Percentiles rank a stretch among this genome's conserved stretches.
phyloP scores from a whole-genome alignment of 2,329 filamentous ascomycete genomes.

The Fusarium brevicatenulatum region DNA sequence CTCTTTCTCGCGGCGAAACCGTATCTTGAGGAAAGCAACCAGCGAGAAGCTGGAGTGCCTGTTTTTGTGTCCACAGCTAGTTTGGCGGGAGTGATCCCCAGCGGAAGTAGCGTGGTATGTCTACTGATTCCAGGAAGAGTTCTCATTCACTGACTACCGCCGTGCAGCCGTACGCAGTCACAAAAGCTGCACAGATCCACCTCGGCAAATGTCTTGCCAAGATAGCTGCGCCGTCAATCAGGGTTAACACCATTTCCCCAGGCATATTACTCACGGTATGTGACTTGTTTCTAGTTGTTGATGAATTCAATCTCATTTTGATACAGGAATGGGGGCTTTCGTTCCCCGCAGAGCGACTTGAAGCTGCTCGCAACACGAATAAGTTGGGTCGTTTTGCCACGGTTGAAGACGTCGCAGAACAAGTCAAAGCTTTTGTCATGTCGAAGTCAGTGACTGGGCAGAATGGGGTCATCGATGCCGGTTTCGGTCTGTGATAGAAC shows the following conservation, averaged over 20 bases:
- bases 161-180: conserved; percentile 74
- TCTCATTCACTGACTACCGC: neutral
- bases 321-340: conserved; percentile 68
- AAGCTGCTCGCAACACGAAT: conserved; percentile 63
- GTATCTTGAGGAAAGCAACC: conserved; percentile 58
- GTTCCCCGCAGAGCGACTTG: conserved; percentile 68
- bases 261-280: conserved; percentile 61
- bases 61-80: conserved; percentile 72
- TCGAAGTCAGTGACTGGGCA: conserved; percentile 62
- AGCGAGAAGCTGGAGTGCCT: conserved; percentile 57
- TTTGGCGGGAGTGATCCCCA: conserved; percentile 70
- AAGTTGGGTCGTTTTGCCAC: conserved; percentile 68
- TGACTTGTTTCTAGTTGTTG: fast-evolving
- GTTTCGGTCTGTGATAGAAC: neutral
- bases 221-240: conserved; percentile 63
- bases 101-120: conserved; percentile 67
- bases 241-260: conserved; percentile 69
- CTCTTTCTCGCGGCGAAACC: conserved; percentile 64
- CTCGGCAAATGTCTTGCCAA: conserved; percentile 64
- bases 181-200: conserved; percentile 77
- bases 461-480: conserved; percentile 60
- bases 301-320: neutral
- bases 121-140: neutral
- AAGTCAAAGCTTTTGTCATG: conserved; percentile 61
- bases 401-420: conserved; percentile 62